Percentiles rank a stretch among this genome's conserved stretches.
Conservation (phyloP, 164 flowering plant genomes). For the Magnolia kwangsiensis region DNA sequence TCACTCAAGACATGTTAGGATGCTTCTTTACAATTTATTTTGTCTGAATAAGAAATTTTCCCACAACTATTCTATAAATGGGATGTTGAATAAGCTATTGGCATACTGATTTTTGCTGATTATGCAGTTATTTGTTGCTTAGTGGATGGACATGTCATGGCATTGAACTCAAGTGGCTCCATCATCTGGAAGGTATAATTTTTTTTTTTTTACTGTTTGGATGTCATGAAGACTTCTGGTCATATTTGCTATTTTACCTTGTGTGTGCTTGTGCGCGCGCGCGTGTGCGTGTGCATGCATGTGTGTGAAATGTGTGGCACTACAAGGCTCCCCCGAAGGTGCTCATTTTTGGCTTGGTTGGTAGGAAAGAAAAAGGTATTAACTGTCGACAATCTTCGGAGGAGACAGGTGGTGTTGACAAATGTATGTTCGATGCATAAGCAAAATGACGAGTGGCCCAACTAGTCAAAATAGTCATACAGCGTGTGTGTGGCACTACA, state of each 20-base stretch:
- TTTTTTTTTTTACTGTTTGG: not conserved
- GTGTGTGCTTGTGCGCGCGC: no score
- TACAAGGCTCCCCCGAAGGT: no score
- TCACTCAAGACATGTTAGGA: not conserved
- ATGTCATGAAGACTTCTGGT: not conserved
- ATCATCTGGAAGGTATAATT: conserved; percentile 65
- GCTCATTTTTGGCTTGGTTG: no score
- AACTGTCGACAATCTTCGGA: no score
- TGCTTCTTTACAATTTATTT: not conserved
- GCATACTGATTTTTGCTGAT: not conserved
- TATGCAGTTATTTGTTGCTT: conserved; percentile 83
- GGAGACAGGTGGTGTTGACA: no score
- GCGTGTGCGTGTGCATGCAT: no score
- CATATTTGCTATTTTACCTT: not conserved
- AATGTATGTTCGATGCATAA: no score
- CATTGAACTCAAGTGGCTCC: conserved; percentile 52
- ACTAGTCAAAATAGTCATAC: no score
- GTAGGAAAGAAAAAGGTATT: no score
- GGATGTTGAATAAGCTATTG: not conserved
- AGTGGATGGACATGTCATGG: conserved; percentile 74
- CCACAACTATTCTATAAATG: not conserved
- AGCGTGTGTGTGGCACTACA: no score
- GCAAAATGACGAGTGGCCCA: no score
- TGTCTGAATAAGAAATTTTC: not conserved
- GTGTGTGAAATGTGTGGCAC: no score